Evolutionary conservation across 371 early-diverging fungal genomes (phyloP).

Genomic region (Parasitella parasitica): DNA sequence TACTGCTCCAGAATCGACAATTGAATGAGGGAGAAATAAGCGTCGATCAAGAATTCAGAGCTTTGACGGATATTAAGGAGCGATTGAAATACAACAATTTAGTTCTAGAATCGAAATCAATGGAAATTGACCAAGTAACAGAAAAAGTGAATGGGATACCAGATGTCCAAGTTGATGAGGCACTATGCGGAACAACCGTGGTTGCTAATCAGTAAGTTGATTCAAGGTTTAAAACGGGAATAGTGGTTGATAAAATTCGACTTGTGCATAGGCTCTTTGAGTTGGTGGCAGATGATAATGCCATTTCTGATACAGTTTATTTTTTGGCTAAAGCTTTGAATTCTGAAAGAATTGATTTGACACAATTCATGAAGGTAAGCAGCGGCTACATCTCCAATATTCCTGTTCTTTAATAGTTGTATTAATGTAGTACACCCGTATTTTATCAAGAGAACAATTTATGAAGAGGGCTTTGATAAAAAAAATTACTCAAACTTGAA

Average conservation of each 20-base stretch:
- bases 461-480: conserved; percentile 81
- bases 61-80: conserved; percentile 51
- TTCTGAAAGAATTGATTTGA: conserved; percentile 65
- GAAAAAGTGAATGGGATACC: conserved; percentile 55
- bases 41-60: conserved; percentile 56
- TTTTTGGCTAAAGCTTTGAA: conserved; percentile 77
- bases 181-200: conserved; percentile 65
- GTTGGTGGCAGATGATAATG: conserved; percentile 85
- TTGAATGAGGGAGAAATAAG: conserved; percentile 68
- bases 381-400: background rate
- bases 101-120: conserved; percentile 55
- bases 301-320: conserved; percentile 90
- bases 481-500: conserved; percentile 52
- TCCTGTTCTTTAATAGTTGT: background rate
- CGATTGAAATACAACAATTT: conserved; percentile 61
- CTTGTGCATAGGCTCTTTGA: conserved; percentile 66
- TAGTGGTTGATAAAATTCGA: background rate
- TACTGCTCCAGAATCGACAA: conserved; percentile 54
- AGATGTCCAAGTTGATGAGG: conserved; percentile 68
- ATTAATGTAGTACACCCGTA: conserved; percentile 62
- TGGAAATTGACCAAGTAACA: conserved; percentile 56
- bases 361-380: conserved; percentile 69
- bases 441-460: conserved; percentile 84
- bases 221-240: background rate
- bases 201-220: conserved; percentile 76